Evolutionary conservation across 2,329 filamentous ascomycete genomes (phyloP), one percentile per base, ranked within the genome.

Genomic region (Chlorencoelia australis): DNA sequence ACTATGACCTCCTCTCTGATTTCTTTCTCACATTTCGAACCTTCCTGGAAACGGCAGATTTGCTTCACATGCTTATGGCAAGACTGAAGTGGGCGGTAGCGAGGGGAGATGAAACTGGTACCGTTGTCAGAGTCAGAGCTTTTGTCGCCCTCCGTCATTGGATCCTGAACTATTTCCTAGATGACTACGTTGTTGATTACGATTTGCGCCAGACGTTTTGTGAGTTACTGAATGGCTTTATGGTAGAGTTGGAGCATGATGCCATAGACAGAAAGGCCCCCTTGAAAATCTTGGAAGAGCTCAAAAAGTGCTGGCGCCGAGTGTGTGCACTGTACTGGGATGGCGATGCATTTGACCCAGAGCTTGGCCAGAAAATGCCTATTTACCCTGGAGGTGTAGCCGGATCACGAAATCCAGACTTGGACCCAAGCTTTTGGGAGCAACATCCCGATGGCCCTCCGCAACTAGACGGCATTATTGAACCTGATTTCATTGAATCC

Each of bases 281-380:
- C 33, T 51, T 94, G 41, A 95, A 95, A 59, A 94, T 96, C 46
- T 68, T 98, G 22, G 78, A 82, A 19, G 91, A 98, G 59, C 65
- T 98, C 44, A 98, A 98, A 59, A 93, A 94, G 57, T 96, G 91
- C 56, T 98, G 91, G 91, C 79, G 88, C 57, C 75, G 88, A 34
- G 84, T 91, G 14, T 96, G 88, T 56, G 79, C 82, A 0, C 64
- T 88, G 37, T 94, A 88, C 56, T 98, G 91, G 89, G 84, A 94
- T 44, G 73, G 72, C 0, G 66, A 75, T 0, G 75, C 84, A 30
- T 79, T 79, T 22, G 69, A 79, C 46, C 64, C 68, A 2, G 70
- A 74, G 29, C 65, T 75, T 9, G 71, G 68, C 10, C 67, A 76
- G 3, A 75, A 84, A 17, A 67, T 73, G 13, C 74, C 82, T 10